Evolutionary conservation across 1,284 basidiomycete genomes (phyloP).

Genomic region (Ceratobasidium theobromae): DNA sequence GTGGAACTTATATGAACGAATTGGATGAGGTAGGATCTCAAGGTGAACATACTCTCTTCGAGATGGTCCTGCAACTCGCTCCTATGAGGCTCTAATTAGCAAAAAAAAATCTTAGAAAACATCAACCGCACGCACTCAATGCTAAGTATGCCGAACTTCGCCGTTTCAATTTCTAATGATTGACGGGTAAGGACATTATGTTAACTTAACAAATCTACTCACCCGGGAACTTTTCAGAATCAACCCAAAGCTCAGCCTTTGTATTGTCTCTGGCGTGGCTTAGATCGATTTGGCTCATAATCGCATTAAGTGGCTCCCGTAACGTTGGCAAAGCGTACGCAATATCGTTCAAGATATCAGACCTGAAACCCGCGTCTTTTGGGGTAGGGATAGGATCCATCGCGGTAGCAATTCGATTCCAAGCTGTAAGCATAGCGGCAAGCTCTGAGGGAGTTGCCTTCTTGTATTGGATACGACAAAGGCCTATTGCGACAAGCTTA

Average conservation of each 20-base stretch:
- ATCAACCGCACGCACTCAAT: conserved; percentile 37
- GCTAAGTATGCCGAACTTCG: conserved; percentile 32
- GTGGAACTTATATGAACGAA: not conserved
- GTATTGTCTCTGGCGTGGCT: conserved; percentile 67
- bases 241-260: conserved; percentile 74
- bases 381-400: conserved; percentile 56
- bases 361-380: conserved; percentile 59
- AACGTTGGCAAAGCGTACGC: conserved; percentile 69
- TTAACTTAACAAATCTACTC: not conserved
- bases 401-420: conserved; percentile 69
- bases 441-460: conserved; percentile 74
- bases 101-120: conserved; percentile 42
- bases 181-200: conserved; percentile 44
- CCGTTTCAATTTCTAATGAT: conserved; percentile 3
- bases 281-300: conserved; percentile 64
- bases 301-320: conserved; percentile 54
- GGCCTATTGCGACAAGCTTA: not conserved
- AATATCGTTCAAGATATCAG: conserved; percentile 69
- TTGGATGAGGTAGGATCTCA: conserved; percentile 1
- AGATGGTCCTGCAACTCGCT: conserved; percentile 77
- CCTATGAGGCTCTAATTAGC: conserved; percentile 50
- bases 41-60: conserved; percentile 54
- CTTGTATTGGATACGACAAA: conserved; percentile 24
- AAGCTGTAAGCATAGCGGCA: conserved; percentile 70
- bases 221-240: conserved; percentile 68